These are phyloP conservation scores for Lecanicillium sp. DNA, from an alignment of 2,329 filamentous ascomycete species.

Conservation along the genomic window DNA sequence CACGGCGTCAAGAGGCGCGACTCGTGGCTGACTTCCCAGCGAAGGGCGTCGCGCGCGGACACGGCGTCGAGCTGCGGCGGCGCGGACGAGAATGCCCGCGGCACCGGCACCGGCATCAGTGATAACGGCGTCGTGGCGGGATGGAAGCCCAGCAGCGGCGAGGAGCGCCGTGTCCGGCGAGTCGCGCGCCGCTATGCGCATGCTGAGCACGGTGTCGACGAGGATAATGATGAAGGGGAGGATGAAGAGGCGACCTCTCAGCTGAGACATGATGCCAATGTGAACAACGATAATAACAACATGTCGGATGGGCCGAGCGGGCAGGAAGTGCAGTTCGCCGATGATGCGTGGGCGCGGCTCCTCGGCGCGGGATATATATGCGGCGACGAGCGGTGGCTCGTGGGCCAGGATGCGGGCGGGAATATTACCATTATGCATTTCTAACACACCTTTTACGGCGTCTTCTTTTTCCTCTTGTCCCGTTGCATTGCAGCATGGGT, in stretches of 20 bases:
- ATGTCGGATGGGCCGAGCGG: constrained; percentile 18
- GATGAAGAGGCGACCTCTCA: not conserved
- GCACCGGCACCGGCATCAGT: not conserved
- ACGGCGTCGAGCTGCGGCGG: no score
- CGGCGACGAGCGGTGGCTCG: constrained; percentile 56
- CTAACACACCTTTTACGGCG: constrained; percentile 21
- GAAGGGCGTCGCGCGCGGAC: no score
- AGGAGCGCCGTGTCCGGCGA: no score
- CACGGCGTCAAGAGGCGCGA: constrained; percentile 20
- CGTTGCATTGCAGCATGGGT: not conserved
- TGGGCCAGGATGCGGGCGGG: constrained; percentile 49
- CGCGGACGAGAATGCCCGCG: not conserved
- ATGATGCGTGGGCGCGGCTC: constrained; percentile 42
- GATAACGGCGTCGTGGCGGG: no score
- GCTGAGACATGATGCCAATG: not conserved
- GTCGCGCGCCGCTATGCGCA: no score
- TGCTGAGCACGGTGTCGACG: no score
- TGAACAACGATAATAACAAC: not conserved
- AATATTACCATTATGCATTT: constrained; percentile 50
- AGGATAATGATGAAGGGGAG: not conserved
- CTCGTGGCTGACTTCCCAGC: not conserved
- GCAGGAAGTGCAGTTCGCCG: constrained; percentile 35
- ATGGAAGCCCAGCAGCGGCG: no score
- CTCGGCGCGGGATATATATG: constrained; percentile 47
- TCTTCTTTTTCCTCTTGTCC: constrained; percentile 6